Conservation (phyloP, 495 filamentous ascomycete species). For the Podospora conica region DNA sequence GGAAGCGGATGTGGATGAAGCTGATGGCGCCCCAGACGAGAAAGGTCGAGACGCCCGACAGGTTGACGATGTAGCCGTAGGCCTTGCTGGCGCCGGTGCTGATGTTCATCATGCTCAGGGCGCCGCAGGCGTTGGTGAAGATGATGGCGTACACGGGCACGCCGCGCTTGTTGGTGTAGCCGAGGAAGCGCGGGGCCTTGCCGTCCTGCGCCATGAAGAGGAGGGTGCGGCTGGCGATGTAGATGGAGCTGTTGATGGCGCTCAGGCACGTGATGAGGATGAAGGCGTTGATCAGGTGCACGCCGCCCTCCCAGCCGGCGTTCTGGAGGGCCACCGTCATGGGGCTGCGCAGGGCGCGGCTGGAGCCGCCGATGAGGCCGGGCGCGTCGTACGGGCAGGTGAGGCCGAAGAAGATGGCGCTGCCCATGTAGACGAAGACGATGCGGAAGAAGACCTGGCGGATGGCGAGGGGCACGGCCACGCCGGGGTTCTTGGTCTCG, state of each 20-base stretch:
- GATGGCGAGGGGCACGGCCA: constrained; percentile 64
- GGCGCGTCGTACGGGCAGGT: constrained; percentile 46
- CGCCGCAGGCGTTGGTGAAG: constrained; percentile 58
- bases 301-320: constrained; percentile 48
- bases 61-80: constrained; percentile 45
- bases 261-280: constrained; percentile 64
- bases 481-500: constrained; percentile 66
- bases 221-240: constrained; percentile 60
- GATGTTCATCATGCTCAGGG: constrained; percentile 61
- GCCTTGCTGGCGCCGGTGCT: constrained; percentile 53
- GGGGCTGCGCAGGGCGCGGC: constrained; percentile 46
- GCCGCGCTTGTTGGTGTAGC: constrained; percentile 55
- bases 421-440: constrained; percentile 66
- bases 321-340: constrained; percentile 57
- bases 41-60: constrained; percentile 55
- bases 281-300: constrained; percentile 65
- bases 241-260: constrained; percentile 64
- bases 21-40: constrained; percentile 66
- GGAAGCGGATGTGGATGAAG: constrained; percentile 70
- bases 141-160: constrained; percentile 60
- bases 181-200: constrained; percentile 61
- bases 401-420: constrained; percentile 65
- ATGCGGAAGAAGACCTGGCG: constrained; percentile 73
- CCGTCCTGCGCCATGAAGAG: constrained; percentile 59
- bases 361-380: constrained; percentile 43